These are phyloP conservation scores for Periconia macrospinosa DNA, from an alignment of 2,329 filamentous ascomycete species.

Conservation along the genomic window DNA sequence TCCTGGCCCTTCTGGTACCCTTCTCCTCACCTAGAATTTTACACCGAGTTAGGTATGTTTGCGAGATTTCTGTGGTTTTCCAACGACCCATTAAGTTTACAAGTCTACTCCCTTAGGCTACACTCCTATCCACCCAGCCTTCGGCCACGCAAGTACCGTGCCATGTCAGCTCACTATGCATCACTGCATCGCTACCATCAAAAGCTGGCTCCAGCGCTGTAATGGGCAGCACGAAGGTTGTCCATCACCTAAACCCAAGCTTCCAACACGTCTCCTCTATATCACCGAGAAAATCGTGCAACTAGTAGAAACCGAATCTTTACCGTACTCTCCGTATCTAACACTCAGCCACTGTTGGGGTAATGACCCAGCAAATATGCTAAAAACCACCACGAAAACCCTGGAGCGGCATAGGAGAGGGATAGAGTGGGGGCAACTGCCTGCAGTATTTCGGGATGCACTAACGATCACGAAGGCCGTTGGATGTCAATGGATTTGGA, in stretches of 20 bases:
- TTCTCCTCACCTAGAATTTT: background rate
- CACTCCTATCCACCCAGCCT: background rate
- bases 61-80: background rate
- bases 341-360: background rate
- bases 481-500: constrained; percentile 20
- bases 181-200: background rate
- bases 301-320: background rate
- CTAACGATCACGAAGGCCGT: constrained; percentile 8
- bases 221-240: background rate
- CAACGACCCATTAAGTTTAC: background rate
- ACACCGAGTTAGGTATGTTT: background rate
- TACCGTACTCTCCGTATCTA: background rate
- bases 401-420: background rate
- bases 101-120: background rate
- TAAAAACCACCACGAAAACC: background rate
- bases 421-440: background rate
- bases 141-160: background rate
- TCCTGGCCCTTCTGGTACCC: background rate
- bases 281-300: background rate
- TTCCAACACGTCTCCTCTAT: background rate
- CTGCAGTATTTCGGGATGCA: background rate
- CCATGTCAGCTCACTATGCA: background rate
- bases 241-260: too few species aligned
- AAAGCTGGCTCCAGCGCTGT: background rate
- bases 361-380: background rate